Percentiles rank a stretch among this genome's conserved stretches.
phyloP scores from a whole-genome alignment of 805 yeast species.

The Hanseniaspora clermontiae region DNA sequence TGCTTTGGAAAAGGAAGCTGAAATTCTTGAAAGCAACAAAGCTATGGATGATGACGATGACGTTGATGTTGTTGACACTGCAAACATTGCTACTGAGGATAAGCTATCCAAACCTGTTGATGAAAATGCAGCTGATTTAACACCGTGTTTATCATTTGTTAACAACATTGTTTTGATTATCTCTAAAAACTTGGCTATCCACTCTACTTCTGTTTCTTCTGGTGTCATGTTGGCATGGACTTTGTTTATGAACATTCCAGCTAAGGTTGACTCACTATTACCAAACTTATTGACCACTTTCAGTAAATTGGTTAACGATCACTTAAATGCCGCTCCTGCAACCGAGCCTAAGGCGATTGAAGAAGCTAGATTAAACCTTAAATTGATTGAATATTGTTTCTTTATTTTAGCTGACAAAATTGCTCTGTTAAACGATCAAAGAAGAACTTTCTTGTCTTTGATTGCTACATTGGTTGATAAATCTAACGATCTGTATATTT shows the following conservation, averaged over 20 bases:
- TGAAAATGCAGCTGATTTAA: slow-evolving; percentile 44
- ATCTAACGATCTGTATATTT: slow-evolving; percentile 61
- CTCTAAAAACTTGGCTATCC: slow-evolving; percentile 61
- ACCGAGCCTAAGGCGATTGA: slow-evolving; percentile 36
- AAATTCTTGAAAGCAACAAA: neutral
- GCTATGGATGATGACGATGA: slow-evolving; percentile 10
- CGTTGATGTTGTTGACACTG: slow-evolving; percentile 18
- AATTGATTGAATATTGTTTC: slow-evolving; percentile 59
- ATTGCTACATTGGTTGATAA: slow-evolving; percentile 85
- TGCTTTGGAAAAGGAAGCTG: slow-evolving; percentile 10
- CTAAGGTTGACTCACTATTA: slow-evolving; percentile 58
- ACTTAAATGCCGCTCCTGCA: slow-evolving; percentile 43
- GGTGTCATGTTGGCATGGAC: slow-evolving; percentile 79
- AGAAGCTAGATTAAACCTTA: slow-evolving; percentile 71
- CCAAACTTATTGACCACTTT: slow-evolving; percentile 75
- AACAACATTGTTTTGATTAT: slow-evolving; percentile 51
- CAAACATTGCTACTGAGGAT: slow-evolving; percentile 16
- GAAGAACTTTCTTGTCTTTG: slow-evolving; percentile 73
- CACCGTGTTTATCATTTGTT: slow-evolving; percentile 52
- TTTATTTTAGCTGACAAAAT: slow-evolving; percentile 71
- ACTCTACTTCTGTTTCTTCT: slow-evolving; percentile 63
- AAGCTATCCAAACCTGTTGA: neutral
- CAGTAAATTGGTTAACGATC: slow-evolving; percentile 81
- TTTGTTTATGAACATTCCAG: slow-evolving; percentile 60
- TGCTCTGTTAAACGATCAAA: slow-evolving; percentile 79